A percentile compares a stretch with the other conserved stretches of the same genome.
These are phyloP conservation scores for Trichoderma virens DNA, from an alignment of 495 filamentous ascomycete species.

Conservation along the genomic window DNA sequence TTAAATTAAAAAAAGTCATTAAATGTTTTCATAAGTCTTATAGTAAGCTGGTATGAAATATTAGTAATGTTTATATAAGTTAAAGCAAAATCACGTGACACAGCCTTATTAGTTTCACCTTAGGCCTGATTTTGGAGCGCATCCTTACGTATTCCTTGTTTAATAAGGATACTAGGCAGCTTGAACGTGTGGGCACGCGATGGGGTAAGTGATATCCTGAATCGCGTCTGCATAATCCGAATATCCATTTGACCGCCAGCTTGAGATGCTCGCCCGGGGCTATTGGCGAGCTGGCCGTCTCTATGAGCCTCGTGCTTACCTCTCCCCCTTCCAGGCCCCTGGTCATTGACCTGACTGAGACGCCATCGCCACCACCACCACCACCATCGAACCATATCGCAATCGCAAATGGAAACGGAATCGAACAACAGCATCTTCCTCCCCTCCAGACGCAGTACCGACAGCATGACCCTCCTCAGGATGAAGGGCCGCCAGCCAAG, in stretches of 20 bases:
- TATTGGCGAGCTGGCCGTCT: background rate
- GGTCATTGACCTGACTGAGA: slow-evolving; percentile 6
- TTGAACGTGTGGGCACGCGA: slow-evolving; percentile 2
- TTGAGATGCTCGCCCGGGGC: background rate
- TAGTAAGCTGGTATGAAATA: no score
- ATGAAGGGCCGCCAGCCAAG: background rate
- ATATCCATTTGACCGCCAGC: background rate
- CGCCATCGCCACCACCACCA: slow-evolving; percentile 1
- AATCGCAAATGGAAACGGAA: background rate
- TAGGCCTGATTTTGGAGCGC: background rate
- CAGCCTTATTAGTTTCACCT: background rate
- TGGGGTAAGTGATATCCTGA: background rate
- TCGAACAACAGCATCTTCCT: background rate
- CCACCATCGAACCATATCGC: background rate
- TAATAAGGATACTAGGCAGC: background rate
- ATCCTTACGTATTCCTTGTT: background rate
- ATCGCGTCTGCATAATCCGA: background rate
- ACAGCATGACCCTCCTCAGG: background rate
- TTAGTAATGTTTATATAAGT: slow-evolving; percentile 4
- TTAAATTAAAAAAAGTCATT: background rate
- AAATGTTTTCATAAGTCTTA: background rate
- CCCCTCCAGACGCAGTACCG: background rate
- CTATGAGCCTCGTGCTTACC: slow-evolving; percentile 10
- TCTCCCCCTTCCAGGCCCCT: background rate
- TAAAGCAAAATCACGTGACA: background rate